Conservation (phyloP, 345 rosid species). For the Mercurialis annua region DNA sequence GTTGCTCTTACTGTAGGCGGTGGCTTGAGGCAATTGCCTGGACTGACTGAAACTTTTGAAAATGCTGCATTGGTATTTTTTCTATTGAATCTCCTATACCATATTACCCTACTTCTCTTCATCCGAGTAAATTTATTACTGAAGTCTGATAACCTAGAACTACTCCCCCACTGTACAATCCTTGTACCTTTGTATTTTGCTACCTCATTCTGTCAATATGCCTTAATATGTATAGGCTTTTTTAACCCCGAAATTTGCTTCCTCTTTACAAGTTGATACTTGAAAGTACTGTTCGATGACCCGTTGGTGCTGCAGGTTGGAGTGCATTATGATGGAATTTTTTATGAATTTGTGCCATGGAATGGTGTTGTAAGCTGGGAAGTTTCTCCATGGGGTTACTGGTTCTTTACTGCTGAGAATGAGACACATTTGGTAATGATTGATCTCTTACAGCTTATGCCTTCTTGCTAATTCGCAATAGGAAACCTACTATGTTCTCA, state of each 20-base stretch:
- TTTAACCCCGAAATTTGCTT: background rate
- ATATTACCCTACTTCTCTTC: background rate
- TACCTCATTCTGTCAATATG: background rate
- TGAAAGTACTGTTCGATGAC: background rate
- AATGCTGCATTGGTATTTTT: slow-evolving; percentile 84
- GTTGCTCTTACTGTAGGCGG: slow-evolving; percentile 88
- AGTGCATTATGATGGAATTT: slow-evolving; percentile 72
- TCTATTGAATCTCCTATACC: background rate
- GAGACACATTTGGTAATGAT: slow-evolving; percentile 59
- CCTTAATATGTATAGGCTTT: background rate
- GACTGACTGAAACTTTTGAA: slow-evolving; percentile 62
- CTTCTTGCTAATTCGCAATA: background rate
- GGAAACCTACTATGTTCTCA: slow-evolving; percentile 2
- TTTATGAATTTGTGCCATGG: slow-evolving; percentile 96
- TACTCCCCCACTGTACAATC: background rate
- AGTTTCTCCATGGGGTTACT: slow-evolving; percentile 74
- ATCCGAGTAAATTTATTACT: background rate
- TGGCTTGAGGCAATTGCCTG: slow-evolving; percentile 83
- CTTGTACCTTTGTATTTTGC: slow-evolving; percentile 7
- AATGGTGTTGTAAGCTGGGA: slow-evolving; percentile 76
- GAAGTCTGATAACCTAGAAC: background rate
- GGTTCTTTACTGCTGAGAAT: slow-evolving; percentile 78
- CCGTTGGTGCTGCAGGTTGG: slow-evolving; percentile 60
- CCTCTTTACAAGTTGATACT: background rate
- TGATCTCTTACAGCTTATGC: background rate